Evolutionary conservation across 2,329 filamentous ascomycete genomes (phyloP).

Genomic region (Talaromyces sp.): DNA sequence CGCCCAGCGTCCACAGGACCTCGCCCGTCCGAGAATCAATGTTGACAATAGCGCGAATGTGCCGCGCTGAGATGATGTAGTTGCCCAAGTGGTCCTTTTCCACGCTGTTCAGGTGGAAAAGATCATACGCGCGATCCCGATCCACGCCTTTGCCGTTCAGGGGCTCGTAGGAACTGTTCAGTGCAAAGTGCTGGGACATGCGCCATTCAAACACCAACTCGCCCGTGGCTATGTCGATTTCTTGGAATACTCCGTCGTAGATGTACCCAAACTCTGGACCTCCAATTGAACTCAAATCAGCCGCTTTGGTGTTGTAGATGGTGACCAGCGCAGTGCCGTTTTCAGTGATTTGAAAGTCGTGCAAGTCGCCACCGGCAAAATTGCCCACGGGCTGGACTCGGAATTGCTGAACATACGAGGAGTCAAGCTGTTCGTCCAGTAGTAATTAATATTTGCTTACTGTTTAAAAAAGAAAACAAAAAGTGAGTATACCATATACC

Average conservation of each 20-base stretch:
- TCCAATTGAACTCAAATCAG: conserved; percentile 34
- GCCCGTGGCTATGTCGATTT: conserved; percentile 41
- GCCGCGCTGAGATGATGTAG: conserved; percentile 50
- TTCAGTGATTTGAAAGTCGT: conserved; percentile 41
- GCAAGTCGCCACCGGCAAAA: conserved; percentile 28
- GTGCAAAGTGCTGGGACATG: conserved; percentile 40
- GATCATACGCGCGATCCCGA: conserved; percentile 40
- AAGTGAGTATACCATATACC: conserved; percentile 3
- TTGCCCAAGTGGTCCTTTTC: conserved; percentile 48
- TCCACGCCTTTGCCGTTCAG: conserved; percentile 14
- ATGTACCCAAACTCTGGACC: conserved; percentile 34
- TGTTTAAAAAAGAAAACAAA: background rate
- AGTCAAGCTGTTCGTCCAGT: background rate
- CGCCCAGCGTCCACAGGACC: conserved; percentile 51
- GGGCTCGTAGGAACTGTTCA: conserved; percentile 16
- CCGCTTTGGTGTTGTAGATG: conserved; percentile 32
- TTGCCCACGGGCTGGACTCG: background rate
- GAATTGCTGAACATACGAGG: background rate
- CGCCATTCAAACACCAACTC: conserved; percentile 43
- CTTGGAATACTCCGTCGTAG: conserved; percentile 38
- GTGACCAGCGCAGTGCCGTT: conserved; percentile 39
- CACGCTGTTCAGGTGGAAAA: conserved; percentile 53
- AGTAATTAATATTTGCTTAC: too few relatives aligned
- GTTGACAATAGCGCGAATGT: conserved; percentile 43
- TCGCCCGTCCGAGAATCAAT: conserved; percentile 45